Base-by-base conservation (phyloP, 257 asterid genomes). In the Linaria vulgaris region DNA sequence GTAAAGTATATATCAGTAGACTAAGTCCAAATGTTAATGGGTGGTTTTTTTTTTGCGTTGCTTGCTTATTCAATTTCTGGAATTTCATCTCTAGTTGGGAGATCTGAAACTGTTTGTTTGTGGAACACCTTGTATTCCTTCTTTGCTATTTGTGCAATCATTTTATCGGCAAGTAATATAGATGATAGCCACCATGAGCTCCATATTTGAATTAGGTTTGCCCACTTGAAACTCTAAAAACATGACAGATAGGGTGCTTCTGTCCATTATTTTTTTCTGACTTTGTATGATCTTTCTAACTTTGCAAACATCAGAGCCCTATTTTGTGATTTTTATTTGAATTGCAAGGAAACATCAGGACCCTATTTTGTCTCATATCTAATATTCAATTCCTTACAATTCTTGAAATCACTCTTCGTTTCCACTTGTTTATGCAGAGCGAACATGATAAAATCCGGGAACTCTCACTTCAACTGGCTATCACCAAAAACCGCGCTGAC, bases 391-490 rank as follows among this genome's bases (percentile, higher is more conserved):
- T 51, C 25, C 50, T 63, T 46, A 21, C 23, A 12, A 41, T 49
- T 43, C 23, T 54, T 15, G 68, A 38, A 19, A 34, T 51, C 31
- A 66, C 61, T 16, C 45, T 43, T 17, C n/a, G 12, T n/a, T 8
- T 63, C 14, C 14, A 19, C 39, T 61, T 53, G 41, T 59, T 44
- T 80, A 52, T 77, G 79, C 79, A 91, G 98, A 86, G 77, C 49
- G 98, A 91, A 64, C 86, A 78, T n/a, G 96, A 88, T 27, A 91
- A 83, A 76, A 86, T 91, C 25, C 78, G 98, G 70, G 98, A 88
- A 64, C 95, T 91, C 25, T 84, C 96, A 3, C 76, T 84, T 43
- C 98, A 85, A 66, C 83, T 91, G 56, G 95, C 92, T 21, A 73
- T 81, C 13, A 92, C 90, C 46, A 91, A 85, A 77, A 88, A 79